Percentiles rank a stretch among this genome's conserved stretches.
Evolutionary conservation across 495 filamentous ascomycete genomes (phyloP).

Genomic region (Pseudoneurospora amorphoporcata): DNA sequence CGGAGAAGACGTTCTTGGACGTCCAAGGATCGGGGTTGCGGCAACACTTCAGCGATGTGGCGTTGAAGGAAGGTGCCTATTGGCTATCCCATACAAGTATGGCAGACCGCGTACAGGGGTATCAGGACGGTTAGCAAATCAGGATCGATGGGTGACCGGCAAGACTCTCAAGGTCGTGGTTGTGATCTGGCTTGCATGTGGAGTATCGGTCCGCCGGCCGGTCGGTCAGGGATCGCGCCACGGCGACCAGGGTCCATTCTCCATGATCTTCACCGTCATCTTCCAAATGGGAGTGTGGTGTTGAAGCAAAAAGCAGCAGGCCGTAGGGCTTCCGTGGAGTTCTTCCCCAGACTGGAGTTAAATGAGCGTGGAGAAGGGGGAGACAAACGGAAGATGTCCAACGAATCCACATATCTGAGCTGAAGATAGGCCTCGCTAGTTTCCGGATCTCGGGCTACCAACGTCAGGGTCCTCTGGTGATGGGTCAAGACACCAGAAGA

Average conservation of each 20-base stretch:
- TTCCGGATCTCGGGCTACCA: background rate
- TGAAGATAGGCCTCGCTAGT: background rate
- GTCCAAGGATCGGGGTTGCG: slow-evolving; percentile 17
- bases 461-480: background rate
- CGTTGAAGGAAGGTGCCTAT: slow-evolving; percentile 6
- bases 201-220: slow-evolving; percentile 32
- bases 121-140: slow-evolving; percentile 11
- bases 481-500: background rate
- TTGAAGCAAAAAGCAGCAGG: background rate
- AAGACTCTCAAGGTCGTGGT: slow-evolving; percentile 13
- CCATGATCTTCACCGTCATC: background rate
- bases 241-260: slow-evolving; percentile 10
- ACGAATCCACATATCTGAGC: background rate
- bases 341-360: background rate
- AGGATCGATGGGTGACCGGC: slow-evolving; percentile 1
- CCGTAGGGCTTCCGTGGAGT: background rate
- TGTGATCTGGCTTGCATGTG: slow-evolving; percentile 27
- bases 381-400: background rate
- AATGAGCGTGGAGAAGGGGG: background rate
- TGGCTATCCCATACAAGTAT: slow-evolving; percentile 9
- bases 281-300: background rate
- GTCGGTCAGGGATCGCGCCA: slow-evolving; percentile 15
- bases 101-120: slow-evolving; percentile 7
- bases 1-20: background rate
- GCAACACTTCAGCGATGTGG: slow-evolving; percentile 16